Evolutionary conservation across 495 filamentous ascomycete species (phyloP).

Genomic region (Talaromyces adpressus): DNA sequence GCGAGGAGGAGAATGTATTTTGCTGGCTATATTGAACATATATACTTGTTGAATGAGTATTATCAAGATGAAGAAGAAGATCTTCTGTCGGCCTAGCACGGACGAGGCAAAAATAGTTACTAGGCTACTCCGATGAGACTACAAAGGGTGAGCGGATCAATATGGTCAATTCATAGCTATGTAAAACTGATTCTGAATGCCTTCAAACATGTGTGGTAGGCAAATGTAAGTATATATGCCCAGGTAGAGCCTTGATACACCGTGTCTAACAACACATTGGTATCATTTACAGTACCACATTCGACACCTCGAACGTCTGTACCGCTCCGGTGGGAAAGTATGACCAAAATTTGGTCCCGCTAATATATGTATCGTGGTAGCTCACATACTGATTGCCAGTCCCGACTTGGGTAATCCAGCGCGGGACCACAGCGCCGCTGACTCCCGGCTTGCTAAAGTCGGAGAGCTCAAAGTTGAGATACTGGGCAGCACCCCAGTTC

Average conservation of each 20-base stretch:
- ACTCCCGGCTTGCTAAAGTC: slow-evolving; percentile 16
- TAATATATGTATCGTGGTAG: slow-evolving; percentile 19
- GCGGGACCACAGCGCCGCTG: slow-evolving; percentile 20
- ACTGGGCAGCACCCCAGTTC: slow-evolving; percentile 27
- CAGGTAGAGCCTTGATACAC: no score
- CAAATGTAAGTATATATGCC: no score
- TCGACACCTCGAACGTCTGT: slow-evolving; percentile 12
- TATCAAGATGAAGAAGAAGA: no score
- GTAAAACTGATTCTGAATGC: neutral
- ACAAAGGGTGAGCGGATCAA: neutral
- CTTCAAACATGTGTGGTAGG: no score
- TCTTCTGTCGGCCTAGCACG: no score
- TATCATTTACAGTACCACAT: slow-evolving; percentile 4
- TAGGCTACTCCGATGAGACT: neutral
- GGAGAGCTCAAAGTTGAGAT: slow-evolving; percentile 28
- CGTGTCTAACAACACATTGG: neutral
- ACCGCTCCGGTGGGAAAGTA: slow-evolving; percentile 10
- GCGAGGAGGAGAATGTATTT: neutral
- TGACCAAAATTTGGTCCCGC: slow-evolving; percentile 16
- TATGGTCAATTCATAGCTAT: neutral
- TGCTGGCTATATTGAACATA: neutral
- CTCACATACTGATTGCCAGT: slow-evolving; percentile 23
- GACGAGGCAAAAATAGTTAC: neutral
- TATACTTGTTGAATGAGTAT: neutral
- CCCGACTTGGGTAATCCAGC: slow-evolving; percentile 26